phyloP scores from a whole-genome alignment of 768 basidiomycete species.

The Neoboletus magnificus region DNA sequence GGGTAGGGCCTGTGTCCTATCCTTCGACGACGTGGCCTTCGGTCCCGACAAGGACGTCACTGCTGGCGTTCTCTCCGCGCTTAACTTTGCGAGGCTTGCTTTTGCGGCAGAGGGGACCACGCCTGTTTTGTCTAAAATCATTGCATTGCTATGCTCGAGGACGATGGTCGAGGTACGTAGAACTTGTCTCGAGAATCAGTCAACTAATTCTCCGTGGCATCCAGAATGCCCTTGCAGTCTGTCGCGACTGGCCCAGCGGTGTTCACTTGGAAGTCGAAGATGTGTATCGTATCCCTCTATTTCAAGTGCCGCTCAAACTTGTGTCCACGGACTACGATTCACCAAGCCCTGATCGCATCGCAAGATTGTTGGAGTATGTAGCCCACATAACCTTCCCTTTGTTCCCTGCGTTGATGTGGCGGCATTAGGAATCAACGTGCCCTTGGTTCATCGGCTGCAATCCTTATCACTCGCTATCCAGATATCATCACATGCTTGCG shows the following conservation, averaged over 20 bases:
- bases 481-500: slow-evolving; percentile 53
- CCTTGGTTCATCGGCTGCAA: slow-evolving; percentile 27
- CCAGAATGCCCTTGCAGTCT: slow-evolving; percentile 54
- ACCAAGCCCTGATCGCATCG: slow-evolving; percentile 35
- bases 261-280: slow-evolving; percentile 51
- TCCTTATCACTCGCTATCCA: slow-evolving; percentile 56
- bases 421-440: slow-evolving; percentile 23
- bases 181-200: neutral
- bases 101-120: slow-evolving; percentile 24
- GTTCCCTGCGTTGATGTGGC: neutral
- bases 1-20: slow-evolving; percentile 36
- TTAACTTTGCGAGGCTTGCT: slow-evolving; percentile 55
- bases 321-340: slow-evolving; percentile 34
- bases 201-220: neutral
- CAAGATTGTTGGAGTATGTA: slow-evolving; percentile 19
- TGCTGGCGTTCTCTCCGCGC: slow-evolving; percentile 53
- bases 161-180: slow-evolving; percentile 20
- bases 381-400: neutral
- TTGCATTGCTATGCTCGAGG: slow-evolving; percentile 10
- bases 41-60: slow-evolving; percentile 29
- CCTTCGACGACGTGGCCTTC: slow-evolving; percentile 43
- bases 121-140: slow-evolving; percentile 8
- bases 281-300: slow-evolving; percentile 45
- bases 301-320: slow-evolving; percentile 39
- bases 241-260: slow-evolving; percentile 43